Percentiles rank a stretch among this genome's conserved stretches.
These are phyloP conservation scores for Penicillium manginii DNA, from an alignment of 495 filamentous ascomycete species.

Conservation along the genomic window DNA sequence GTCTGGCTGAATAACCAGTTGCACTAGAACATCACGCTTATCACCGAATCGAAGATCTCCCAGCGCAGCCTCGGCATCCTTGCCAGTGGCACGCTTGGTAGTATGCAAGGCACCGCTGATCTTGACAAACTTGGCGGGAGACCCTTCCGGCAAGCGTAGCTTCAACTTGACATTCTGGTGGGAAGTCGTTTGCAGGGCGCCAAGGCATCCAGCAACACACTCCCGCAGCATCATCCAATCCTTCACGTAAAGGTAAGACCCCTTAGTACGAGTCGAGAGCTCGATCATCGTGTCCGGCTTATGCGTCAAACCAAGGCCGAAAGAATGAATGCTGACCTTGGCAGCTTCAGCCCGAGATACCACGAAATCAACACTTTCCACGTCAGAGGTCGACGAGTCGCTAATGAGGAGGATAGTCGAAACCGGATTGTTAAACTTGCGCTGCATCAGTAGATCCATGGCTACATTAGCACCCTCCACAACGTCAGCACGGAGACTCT, in stretches of 20 bases:
- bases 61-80: slow-evolving; percentile 90
- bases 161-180: slow-evolving; percentile 99
- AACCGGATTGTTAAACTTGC: slow-evolving; percentile 93
- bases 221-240: slow-evolving; percentile 99
- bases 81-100: slow-evolving; percentile 95
- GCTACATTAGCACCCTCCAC: slow-evolving; percentile 98
- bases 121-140: slow-evolving; percentile 97
- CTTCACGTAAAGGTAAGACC: slow-evolving; percentile 96
- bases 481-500: slow-evolving; percentile 94
- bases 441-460: slow-evolving; percentile 98
- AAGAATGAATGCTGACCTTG: slow-evolving; percentile 96
- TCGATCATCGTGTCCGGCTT: slow-evolving; percentile 99
- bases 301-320: slow-evolving; percentile 93
- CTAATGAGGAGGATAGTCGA: slow-evolving; percentile 97
- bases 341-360: slow-evolving; percentile 97
- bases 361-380: slow-evolving; percentile 97
- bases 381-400: slow-evolving; percentile 96
- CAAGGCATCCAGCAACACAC: slow-evolving; percentile 93
- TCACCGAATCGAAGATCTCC: slow-evolving; percentile 96
- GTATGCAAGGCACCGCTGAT: slow-evolving; percentile 97
- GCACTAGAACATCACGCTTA: slow-evolving; percentile 95
- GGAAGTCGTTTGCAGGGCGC: slow-evolving; percentile 92
- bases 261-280: slow-evolving; percentile 92
- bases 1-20: slow-evolving; percentile 91
- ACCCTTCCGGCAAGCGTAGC: slow-evolving; percentile 91